Conservation (phyloP, 1,284 basidiomycete species). For the Sporisorium iseilematis-ciliati region DNA sequence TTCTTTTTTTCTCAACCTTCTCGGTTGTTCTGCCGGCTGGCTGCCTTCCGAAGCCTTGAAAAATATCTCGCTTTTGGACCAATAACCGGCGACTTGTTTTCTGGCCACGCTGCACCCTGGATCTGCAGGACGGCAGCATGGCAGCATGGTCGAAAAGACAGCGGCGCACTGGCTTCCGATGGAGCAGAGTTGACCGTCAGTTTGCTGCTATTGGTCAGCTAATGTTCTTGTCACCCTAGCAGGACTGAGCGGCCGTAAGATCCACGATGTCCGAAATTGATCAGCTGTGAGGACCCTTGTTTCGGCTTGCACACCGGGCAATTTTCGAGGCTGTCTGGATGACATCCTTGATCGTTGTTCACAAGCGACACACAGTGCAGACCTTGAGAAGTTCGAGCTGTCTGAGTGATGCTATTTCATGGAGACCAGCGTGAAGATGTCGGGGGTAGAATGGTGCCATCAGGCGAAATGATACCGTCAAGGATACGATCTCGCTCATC, state of each 20-base stretch:
- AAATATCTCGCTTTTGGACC: slow-evolving; percentile 4
- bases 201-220: background rate
- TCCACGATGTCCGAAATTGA: slow-evolving; percentile 6
- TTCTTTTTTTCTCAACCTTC: slow-evolving; percentile 21
- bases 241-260: background rate
- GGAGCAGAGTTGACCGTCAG: background rate
- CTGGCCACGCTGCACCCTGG: background rate
- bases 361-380: no score
- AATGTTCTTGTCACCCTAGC: background rate
- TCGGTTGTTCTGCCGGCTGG: slow-evolving; percentile 32
- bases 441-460: slow-evolving; percentile 35
- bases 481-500: slow-evolving; percentile 67
- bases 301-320: background rate
- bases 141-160: background rate
- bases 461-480: slow-evolving; percentile 65
- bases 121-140: background rate
- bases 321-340: background rate
- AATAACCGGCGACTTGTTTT: slow-evolving; percentile 8
- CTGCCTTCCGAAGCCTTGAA: slow-evolving; percentile 23
- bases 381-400: no score
- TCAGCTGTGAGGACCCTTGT: background rate
- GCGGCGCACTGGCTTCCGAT: slow-evolving; percentile 7
- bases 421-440: slow-evolving; percentile 33
- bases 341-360: no score
- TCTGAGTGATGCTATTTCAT: slow-evolving; percentile 1